These are phyloP conservation scores for Simmondsia chinensis DNA, from an alignment of 148 eudicot genomes.

Conservation along the genomic window DNA sequence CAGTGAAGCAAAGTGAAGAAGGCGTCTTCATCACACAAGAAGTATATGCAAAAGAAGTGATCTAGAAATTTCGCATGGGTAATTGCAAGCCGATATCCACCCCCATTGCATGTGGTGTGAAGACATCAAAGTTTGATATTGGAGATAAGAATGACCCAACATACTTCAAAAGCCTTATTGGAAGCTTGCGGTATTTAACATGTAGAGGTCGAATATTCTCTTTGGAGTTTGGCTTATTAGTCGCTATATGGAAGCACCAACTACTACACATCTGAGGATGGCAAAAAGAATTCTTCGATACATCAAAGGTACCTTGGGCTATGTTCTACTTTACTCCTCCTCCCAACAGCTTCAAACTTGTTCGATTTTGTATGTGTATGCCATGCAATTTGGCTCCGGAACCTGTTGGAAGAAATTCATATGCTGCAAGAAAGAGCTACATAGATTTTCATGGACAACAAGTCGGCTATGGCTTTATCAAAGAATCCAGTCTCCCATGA, in stretches of 20 bases:
- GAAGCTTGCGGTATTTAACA: no score
- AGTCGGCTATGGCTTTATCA: no score
- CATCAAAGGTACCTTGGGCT: constrained; percentile 1
- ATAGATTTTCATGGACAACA: no score
- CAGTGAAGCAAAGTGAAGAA: no score
- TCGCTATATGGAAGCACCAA: constrained; percentile 2
- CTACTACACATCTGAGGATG: not conserved
- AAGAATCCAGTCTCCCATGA: no score
- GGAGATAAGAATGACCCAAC: not conserved
- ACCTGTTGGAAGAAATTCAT: no score
- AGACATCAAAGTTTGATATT: not conserved
- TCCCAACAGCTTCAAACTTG: not conserved
- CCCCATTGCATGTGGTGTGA: not conserved
- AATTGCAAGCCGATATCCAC: not conserved
- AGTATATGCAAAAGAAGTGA: not conserved
- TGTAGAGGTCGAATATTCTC: not conserved
- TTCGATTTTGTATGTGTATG: not conserved
- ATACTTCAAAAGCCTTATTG: not conserved
- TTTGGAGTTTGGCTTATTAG: not conserved
- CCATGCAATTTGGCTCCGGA: constrained; percentile 1
- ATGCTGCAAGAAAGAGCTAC: no score
- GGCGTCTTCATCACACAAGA: not conserved
- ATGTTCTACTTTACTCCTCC: not conserved
- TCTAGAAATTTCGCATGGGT: not conserved
- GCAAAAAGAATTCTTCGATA: constrained; percentile 11